Base-by-base conservation (phyloP, 176 grass and related monocot genomes). In the Secale cereale region DNA sequence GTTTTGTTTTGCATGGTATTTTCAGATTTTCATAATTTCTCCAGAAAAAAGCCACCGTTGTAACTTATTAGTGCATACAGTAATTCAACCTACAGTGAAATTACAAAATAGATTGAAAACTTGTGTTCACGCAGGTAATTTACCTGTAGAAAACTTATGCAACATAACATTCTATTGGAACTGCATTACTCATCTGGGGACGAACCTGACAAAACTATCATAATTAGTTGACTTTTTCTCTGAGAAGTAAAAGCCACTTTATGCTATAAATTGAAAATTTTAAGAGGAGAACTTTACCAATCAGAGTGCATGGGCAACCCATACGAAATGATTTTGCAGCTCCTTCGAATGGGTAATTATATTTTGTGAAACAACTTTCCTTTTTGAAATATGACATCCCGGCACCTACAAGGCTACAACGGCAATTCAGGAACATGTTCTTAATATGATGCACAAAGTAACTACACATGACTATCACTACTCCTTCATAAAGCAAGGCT, bases 401-500 rank as follows among this genome's bases (percentile, higher is more conserved):
- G 83, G 46, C 75, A 87, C 85, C 76, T 80, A 69, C 59, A 68
- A 75, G 85, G 22, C 76, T 80, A 69, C 59, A 68, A 75, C 89
- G 22, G 85, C 27, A 87, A 90, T 83, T 87, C 62, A 39, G 85
- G 89, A 84, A 90, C 85, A 87, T 87, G 89, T 87, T 36, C 74
- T 83, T 80, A 90, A 20, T 83, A 66, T 80, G 89, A 87, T 76
- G 77, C 85, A 80, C 62, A 87, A 90, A 90, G 89, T 50, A 87
- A 69, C 81, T 84, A 84, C 80, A 80, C 45, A 83, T 83, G 74
- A 45, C 68, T 75, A 83, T 80, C 75, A 79, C 59, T 84, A 65
- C 88, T 78, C 59, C 86, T 82, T 52, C 80, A 35, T 83, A 90
- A 84, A 90, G 85, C 76, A 90, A 87, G 89, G 89, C 59, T 67